These are phyloP conservation scores for Aspergillus heteromorphus DNA, from an alignment of 495 filamentous ascomycete species.

Conservation along the genomic window DNA sequence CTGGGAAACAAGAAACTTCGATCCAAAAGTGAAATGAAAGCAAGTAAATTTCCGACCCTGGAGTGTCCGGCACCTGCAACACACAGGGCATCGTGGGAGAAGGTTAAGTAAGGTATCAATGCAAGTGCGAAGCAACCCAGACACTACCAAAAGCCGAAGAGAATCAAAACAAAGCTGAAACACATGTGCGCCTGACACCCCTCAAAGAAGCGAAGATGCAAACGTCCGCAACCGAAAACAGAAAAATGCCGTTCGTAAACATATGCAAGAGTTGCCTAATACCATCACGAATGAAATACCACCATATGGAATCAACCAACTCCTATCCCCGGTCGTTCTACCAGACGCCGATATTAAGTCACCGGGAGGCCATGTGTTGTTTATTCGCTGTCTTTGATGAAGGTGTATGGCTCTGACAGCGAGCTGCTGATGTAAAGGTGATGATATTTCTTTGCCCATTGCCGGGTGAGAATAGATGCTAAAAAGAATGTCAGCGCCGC, in stretches of 20 bases:
- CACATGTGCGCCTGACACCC: constrained; percentile 37
- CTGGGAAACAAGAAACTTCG: constrained; percentile 18
- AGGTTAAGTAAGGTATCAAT: constrained; percentile 33
- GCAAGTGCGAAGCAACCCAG: constrained; percentile 25
- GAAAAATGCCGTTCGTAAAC: constrained; percentile 39
- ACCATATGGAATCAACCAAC: constrained; percentile 37
- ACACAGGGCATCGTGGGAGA: constrained; percentile 14
- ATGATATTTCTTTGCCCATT: constrained; percentile 81
- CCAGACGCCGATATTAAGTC: constrained; percentile 16
- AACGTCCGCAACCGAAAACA: constrained; percentile 37
- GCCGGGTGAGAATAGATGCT: constrained; percentile 88
- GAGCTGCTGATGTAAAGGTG: constrained; percentile 39
- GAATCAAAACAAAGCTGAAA: constrained; percentile 16
- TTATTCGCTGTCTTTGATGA: constrained; percentile 35
- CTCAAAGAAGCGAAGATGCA: constrained; percentile 27
- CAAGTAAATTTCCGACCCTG: constrained; percentile 19
- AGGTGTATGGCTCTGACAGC: constrained; percentile 32
- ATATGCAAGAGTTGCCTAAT: constrained; percentile 41
- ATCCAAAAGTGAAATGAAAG: constrained; percentile 12
- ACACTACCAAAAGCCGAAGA: constrained; percentile 24
- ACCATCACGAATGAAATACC: constrained; percentile 45
- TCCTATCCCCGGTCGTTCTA: constrained; percentile 21
- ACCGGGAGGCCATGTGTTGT: constrained; percentile 22
- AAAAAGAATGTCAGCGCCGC: constrained; percentile 10
- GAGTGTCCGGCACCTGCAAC: constrained; percentile 29